Percentiles rank a stretch among this genome's conserved stretches.
Evolutionary conservation across 116 monocot genomes (phyloP).

Genomic region (Dioscorea cayenensis): DNA sequence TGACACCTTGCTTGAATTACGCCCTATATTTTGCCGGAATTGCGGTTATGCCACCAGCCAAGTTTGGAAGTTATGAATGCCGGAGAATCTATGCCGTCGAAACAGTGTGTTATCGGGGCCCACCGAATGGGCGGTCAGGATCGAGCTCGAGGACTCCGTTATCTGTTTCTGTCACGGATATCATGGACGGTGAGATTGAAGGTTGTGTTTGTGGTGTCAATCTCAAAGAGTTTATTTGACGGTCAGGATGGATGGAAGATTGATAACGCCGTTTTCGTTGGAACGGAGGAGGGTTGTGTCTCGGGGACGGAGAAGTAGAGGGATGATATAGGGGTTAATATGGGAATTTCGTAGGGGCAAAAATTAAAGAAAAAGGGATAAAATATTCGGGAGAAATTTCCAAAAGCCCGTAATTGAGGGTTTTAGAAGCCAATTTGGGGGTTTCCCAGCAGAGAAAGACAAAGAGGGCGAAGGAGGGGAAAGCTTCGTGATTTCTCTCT

Average conservation of each 20-base stretch:
- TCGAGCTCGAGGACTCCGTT: not conserved
- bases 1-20: not conserved
- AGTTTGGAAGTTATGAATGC: not conserved
- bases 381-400: constrained; percentile 9
- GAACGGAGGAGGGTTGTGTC: not conserved
- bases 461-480: constrained; percentile 1
- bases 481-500: not conserved
- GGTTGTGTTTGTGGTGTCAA: not conserved
- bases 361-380: not conserved
- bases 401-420: constrained; percentile 38
- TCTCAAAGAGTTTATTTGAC: not conserved
- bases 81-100: not conserved
- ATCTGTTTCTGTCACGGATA: too few relatives aligned
- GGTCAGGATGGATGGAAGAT: not conserved
- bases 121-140: not conserved
- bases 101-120: not conserved
- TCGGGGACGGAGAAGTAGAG: not conserved
- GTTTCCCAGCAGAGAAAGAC: constrained; percentile 16
- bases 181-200: not conserved
- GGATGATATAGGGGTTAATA: not conserved
- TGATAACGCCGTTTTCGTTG: not conserved
- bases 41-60: not conserved
- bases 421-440: constrained; percentile 50
- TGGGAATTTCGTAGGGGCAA: not conserved
- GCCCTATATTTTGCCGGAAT: not conserved